Evolutionary conservation across 306 rosid genomes (phyloP).

Genomic region (Sophora flavescens): DNA sequence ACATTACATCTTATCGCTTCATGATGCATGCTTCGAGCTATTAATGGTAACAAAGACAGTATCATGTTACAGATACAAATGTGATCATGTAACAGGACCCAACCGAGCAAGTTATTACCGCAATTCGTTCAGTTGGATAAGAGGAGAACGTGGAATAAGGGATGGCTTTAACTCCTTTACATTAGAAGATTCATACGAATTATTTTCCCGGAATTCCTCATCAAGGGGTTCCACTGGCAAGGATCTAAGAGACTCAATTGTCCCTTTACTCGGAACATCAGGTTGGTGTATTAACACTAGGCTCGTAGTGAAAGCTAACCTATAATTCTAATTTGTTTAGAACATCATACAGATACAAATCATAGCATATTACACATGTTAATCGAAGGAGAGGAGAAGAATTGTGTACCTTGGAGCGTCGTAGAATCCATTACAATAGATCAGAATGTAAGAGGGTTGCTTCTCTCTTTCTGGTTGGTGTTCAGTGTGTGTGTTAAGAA

Average conservation of each 20-base stretch:
- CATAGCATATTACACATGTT: too few relatives aligned
- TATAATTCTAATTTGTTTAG: too few relatives aligned
- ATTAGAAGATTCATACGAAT: conserved; percentile 66
- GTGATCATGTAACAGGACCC: conserved; percentile 6
- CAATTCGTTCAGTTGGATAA: conserved; percentile 65
- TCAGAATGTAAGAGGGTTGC: too few relatives aligned
- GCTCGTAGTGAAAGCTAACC: too few relatives aligned
- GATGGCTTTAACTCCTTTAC: conserved; percentile 85
- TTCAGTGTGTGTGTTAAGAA: too few relatives aligned
- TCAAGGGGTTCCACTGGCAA: conserved; percentile 85
- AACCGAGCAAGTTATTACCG: not conserved
- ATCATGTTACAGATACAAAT: conserved; percentile 60
- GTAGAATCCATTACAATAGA: too few relatives aligned
- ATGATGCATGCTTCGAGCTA: conserved; percentile 30
- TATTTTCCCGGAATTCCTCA: conserved; percentile 87
- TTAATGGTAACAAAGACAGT: conserved; percentile 35
- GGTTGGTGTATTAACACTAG: conserved; percentile 81
- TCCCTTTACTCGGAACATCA: conserved; percentile 76
- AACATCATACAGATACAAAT: too few relatives aligned
- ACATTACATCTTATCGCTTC: conserved; percentile 31
- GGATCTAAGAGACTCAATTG: conserved; percentile 87
- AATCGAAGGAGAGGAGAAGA: too few relatives aligned
- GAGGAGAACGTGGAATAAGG: conserved; percentile 93
- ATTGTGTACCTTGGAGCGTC: too few relatives aligned
- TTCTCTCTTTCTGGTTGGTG: too few relatives aligned